Evolutionary conservation across 225 moss, liverwort and hornwort species (phyloP).

Genomic region (Sphagnum contortum): DNA sequence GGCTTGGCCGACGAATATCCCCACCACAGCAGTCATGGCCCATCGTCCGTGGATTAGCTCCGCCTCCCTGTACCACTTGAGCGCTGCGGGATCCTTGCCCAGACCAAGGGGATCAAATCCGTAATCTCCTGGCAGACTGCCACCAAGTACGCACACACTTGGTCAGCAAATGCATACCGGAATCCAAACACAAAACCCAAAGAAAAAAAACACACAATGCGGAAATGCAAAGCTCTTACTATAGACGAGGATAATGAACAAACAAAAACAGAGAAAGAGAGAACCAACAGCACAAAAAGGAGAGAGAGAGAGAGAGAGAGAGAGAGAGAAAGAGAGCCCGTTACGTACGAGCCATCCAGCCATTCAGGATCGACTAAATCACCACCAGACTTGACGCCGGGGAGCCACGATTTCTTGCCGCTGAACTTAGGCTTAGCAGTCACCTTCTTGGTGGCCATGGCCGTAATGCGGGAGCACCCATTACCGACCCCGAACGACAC

Average conservation of each 20-base stretch:
- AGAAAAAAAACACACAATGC: not conserved
- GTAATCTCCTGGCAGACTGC: slow-evolving; percentile 89
- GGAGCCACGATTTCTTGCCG: slow-evolving; percentile 86
- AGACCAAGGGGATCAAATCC: slow-evolving; percentile 91
- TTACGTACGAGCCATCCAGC: slow-evolving; percentile 84
- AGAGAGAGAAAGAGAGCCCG: not conserved
- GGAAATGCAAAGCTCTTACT: not conserved
- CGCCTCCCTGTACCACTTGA: slow-evolving; percentile 97
- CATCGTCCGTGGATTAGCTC: slow-evolving; percentile 93
- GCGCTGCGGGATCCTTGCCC: slow-evolving; percentile 72
- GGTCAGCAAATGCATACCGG: not conserved
- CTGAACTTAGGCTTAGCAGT: slow-evolving; percentile 22
- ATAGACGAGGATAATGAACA: too few relatives aligned
- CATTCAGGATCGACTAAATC: slow-evolving; percentile 79
- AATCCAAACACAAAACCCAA: not conserved
- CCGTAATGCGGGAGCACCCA: slow-evolving; percentile 55
- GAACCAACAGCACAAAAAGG: too few relatives aligned
- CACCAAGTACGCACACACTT: not conserved
- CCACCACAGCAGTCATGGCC: slow-evolving; percentile 90
- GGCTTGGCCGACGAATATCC: slow-evolving; percentile 78
- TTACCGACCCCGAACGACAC: slow-evolving; percentile 51
- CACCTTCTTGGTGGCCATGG: slow-evolving; percentile 77
- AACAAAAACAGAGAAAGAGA: too few relatives aligned
- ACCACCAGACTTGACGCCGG: slow-evolving; percentile 52
- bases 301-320: not conserved